Base-by-base conservation (phyloP, 2,329 filamentous ascomycete species). In the Verticillium nubilum region DNA sequence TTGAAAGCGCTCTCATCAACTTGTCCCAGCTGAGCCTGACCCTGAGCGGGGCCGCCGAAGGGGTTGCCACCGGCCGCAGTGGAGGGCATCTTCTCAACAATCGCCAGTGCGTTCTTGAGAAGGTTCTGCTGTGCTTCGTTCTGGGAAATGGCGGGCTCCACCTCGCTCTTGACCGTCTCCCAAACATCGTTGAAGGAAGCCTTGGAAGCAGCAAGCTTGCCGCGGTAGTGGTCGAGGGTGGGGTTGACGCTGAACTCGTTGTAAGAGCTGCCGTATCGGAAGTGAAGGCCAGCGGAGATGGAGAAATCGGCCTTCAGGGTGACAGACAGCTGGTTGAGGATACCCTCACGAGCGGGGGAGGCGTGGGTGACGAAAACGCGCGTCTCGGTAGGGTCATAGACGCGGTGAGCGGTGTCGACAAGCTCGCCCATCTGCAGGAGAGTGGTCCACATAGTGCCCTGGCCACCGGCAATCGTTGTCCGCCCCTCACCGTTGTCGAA, bases 231-330 rank as follows among this genome's bases (percentile, higher is more conserved):
- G 69, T 99, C 95, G 59, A 99, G 82, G 0, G 94, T 97, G 2
- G 95, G 96, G 74, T 99, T 99, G 71, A 99, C 95, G 65, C 93
- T 97, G 78, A 99, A 99, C 74, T 99, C 96, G 76, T 99, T 99
- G 83, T 99, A 99, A 1, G 96, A 99, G 75, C 94, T 98, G 65
- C 96, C 95, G 67, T 99, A 99, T 65, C 95, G 86, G 87, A 99
- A 99, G 77, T 99, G 95, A 28, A 99, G 87, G 68, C 95, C 95
- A 56, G 95, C 95, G 12, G 95, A 99, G 70, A 99, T 89, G 26
- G 95, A 99, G 76, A 99, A 99, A 73, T 99, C 95, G 33, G 95
- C 93, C 78, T 99, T 99, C 58, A 99, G 84, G 1, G 92, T 96
- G 57, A 99, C 95, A 2, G 95, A 97, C 17, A 99, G 87, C 79